Evolutionary conservation across 2,329 filamentous ascomycete species (phyloP).

Genomic region (Chrysoporthe deuterocubensis): DNA sequence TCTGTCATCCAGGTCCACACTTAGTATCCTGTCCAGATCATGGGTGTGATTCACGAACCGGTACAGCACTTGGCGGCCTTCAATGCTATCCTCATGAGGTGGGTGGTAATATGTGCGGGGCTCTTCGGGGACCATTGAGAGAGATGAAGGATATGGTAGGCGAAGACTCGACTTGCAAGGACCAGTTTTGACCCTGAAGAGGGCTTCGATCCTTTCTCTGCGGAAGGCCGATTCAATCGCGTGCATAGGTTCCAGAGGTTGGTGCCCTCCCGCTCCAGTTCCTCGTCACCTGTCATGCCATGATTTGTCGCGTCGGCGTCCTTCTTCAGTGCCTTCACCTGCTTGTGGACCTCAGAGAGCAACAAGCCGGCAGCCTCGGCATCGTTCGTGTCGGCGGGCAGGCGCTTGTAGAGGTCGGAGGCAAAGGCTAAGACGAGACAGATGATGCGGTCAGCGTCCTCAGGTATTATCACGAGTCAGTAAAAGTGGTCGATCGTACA

Average conservation of each 20-base stretch:
- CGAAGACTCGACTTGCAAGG: slow-evolving; percentile 53
- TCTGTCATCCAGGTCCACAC: slow-evolving; percentile 40
- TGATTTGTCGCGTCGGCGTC: slow-evolving; percentile 39
- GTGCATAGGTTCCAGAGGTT: slow-evolving; percentile 71
- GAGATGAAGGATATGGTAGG: slow-evolving; percentile 70
- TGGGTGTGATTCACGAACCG: slow-evolving; percentile 40
- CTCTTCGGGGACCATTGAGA: slow-evolving; percentile 45
- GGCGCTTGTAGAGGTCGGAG: slow-evolving; percentile 34
- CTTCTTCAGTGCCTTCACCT: slow-evolving; percentile 40
- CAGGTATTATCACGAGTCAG: neutral
- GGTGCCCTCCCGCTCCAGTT: slow-evolving; percentile 60
- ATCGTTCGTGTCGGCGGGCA: slow-evolving; percentile 35
- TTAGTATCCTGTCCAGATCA: slow-evolving; percentile 31
- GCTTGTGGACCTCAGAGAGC: slow-evolving; percentile 45
- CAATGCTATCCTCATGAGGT: slow-evolving; percentile 69
- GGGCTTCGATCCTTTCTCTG: neutral
- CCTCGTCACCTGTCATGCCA: slow-evolving; percentile 40
- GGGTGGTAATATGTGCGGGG: slow-evolving; percentile 44
- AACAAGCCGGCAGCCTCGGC: slow-evolving; percentile 39
- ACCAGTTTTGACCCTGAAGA: slow-evolving; percentile 38
- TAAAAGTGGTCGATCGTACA: slow-evolving; percentile 3
- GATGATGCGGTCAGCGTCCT: slow-evolving; percentile 9
- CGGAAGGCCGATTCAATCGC: slow-evolving; percentile 47
- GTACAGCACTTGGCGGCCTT: slow-evolving; percentile 68
- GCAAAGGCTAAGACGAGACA: slow-evolving; percentile 23